Evolutionary conservation across 2,329 filamentous ascomycete genomes (phyloP), one percentile per base, ranked within the genome.

Genomic region (Torrubiellomyces zombiae): DNA sequence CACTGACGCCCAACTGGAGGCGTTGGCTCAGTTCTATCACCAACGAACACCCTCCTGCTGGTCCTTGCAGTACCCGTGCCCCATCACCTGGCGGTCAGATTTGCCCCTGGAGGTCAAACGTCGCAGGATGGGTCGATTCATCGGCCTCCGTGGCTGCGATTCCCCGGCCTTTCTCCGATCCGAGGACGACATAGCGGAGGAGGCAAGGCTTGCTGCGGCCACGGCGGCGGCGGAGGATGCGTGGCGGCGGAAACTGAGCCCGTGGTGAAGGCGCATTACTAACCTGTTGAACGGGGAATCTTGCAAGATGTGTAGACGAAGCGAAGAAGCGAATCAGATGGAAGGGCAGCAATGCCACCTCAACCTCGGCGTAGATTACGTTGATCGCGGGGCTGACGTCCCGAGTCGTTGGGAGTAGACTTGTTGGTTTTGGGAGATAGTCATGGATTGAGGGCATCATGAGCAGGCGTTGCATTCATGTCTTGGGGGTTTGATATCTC

Each of bases 11-110:
- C 60, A 83, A 49, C 68, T 81, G 27, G 76, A 83, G 51, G 54
- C 56, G 27, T 60, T 83, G 20, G 76, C 76, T 3, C 55, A 62
- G 35, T 80, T 76, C 50, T 83, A 82, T 55, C 73, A 78, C 51
- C 77, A 83, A 52, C 60, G 60, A 29, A 66, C 60, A 1, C 68
- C 66, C 1, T 54, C 54, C 30, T 42, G 45, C n/a, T 68, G 58
- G 53, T 62, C 63, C 3, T 35, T 45, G 24, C 56, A 64, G 31
- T 83, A 83, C 44, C 77, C 77, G 0, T 70, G 67, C 35, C 69
- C 66, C n/a, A 64, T 83, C 41, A 48, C 55, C 26, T 82, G 75
- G 76, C 44, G 48, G 2, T 46, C 48, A 5, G 50, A 58, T 31
- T 45, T 70, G 30, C 48, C 55, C 3, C 45, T 73, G 14, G 66